phyloP scores from a whole-genome alignment of 495 filamentous ascomycete genomes.

The Aspergillus asperescens region DNA sequence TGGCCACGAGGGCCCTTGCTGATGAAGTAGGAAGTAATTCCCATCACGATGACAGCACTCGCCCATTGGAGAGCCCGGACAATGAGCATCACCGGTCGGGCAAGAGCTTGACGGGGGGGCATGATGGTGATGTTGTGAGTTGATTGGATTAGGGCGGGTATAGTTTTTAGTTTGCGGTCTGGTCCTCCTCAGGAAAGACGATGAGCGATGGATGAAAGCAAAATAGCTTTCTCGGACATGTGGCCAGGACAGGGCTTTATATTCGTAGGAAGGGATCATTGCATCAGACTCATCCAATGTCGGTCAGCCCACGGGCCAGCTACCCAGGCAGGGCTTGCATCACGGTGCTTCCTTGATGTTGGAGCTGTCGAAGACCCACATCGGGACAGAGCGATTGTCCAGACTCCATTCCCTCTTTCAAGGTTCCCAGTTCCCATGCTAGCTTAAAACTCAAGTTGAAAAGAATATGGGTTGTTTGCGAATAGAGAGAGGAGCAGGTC shows the following conservation, averaged over 20 bases:
- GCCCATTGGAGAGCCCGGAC: constrained; percentile 44
- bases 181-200: neutral
- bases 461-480: neutral
- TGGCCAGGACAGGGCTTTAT: constrained; percentile 13
- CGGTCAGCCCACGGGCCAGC: constrained; percentile 5
- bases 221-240: neutral
- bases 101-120: constrained; percentile 28
- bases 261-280: constrained; percentile 6
- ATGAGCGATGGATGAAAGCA: neutral
- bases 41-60: constrained; percentile 57
- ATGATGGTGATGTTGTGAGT: constrained; percentile 18
- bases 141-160: neutral
- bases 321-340: neutral
- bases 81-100: constrained; percentile 35
- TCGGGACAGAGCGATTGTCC: neutral
- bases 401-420: neutral
- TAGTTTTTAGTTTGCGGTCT: neutral
- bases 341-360: neutral
- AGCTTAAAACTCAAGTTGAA: neutral
- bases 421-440: neutral
- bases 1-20: constrained; percentile 32
- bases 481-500: neutral
- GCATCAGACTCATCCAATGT: constrained; percentile 2
- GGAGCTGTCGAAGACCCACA: neutral
- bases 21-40: constrained; percentile 54